phyloP scores from a whole-genome alignment of 768 basidiomycete genomes.

The Hydnomerulius pinastri region DNA sequence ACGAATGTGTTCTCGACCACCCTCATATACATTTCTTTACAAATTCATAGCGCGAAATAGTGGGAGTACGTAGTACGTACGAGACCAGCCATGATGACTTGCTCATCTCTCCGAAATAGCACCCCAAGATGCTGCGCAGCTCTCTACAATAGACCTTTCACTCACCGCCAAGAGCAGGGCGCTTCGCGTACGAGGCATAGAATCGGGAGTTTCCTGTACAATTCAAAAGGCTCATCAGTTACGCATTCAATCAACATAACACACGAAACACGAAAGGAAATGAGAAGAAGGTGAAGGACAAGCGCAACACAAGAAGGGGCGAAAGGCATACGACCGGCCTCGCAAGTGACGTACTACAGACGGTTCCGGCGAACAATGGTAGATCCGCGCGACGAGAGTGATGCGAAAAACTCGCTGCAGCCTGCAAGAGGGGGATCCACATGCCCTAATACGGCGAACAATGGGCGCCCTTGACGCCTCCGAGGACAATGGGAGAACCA shows the following conservation, averaged over 20 bases:
- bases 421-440: constrained; percentile 2
- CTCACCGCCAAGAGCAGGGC: constrained; percentile 49
- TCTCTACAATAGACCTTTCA: constrained; percentile 55
- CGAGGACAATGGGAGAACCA: constrained; percentile 15
- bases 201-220: constrained; percentile 38
- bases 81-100: background rate
- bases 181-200: constrained; percentile 42
- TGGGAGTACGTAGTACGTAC: background rate
- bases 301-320: background rate
- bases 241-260: constrained; percentile 7
- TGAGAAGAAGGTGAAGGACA: background rate
- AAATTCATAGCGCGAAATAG: background rate
- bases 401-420: background rate
- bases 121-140: constrained; percentile 49
- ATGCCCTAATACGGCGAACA: constrained; percentile 23
- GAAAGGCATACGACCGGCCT: background rate
- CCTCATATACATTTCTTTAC: background rate
- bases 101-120: constrained; percentile 16
- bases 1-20: no score
- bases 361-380: constrained; percentile 18
- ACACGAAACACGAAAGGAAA: constrained; percentile 1
- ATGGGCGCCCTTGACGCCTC: constrained; percentile 8
- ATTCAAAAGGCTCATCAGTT: constrained; percentile 10
- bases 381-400: constrained; percentile 5
- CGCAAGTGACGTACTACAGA: constrained; percentile 2